Evolutionary conservation across 805 yeast species (phyloP), one percentile per base, ranked within the genome.

Genomic region (Kodamaea nitidulidarum): DNA sequence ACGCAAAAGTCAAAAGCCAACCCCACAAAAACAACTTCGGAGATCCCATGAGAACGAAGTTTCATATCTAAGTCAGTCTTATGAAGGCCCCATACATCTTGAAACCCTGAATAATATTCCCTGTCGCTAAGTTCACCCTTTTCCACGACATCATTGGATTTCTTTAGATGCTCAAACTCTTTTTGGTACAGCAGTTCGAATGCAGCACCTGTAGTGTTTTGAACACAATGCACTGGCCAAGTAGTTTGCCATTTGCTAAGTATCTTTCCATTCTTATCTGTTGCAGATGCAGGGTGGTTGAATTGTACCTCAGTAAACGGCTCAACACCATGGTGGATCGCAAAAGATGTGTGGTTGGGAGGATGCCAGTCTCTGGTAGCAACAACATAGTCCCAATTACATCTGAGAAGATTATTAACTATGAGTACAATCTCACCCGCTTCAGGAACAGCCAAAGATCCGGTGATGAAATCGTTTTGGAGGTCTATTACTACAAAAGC

Each of bases 181-280:
- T 56, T 54, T 36, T 60, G 48, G 38, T 88, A 67, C 44, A 65
- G 75, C 0, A 58, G 47, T 4, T 86, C 84, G 24, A 84, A 67
- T 26, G 72, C 68, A 0, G 90, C 73, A 0, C 97, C 98, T 4
- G 47, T 35, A 0, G 88, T 70, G 37, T 71, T 69, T 52, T 86
- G 90, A 11, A 90, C 76, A 58, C 97, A 90, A 56, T 90, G 98
- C 40, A 76, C 90, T 0, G 98, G 97, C 97, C 97, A 90, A 3
- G 88, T 68, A 0, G 72, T 69, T 46, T 78, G 80, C 3, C 44
- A 50, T 26, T 62, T 44, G 10, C 55, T 53, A 10, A 56, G 40
- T 3, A 56, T 48, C 18, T 51, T 24, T 15, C 61, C 60, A 0
- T 61, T 55, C 2, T 39, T 39, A 41, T 62, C 65, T 1, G 45